Conservation (phyloP, 2,329 filamentous ascomycete genomes). For the Ustulina deusta region DNA sequence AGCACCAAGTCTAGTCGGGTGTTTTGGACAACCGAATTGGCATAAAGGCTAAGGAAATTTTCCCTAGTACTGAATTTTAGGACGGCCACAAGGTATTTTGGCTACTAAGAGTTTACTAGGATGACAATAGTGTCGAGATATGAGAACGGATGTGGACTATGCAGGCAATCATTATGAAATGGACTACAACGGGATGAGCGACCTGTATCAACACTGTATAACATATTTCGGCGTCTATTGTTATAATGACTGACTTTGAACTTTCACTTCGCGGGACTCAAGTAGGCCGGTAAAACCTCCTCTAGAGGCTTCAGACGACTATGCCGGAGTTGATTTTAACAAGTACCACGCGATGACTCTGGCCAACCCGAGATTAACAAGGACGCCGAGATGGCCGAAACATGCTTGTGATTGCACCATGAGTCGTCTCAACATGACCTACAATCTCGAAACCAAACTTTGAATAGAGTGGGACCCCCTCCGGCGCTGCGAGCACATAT, state of each 20-base stretch:
- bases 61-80: background rate
- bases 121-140: slow-evolving; percentile 12
- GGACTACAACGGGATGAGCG: background rate
- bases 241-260: background rate
- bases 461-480: slow-evolving; percentile 38
- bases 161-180: slow-evolving; percentile 3
- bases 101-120: slow-evolving; percentile 4
- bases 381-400: slow-evolving; percentile 36
- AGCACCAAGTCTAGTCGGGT: slow-evolving; percentile 19
- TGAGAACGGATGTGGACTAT: slow-evolving; percentile 6
- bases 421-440: slow-evolving; percentile 38
- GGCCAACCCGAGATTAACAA: slow-evolving; percentile 25
- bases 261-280: background rate
- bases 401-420: slow-evolving; percentile 41
- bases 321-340: slow-evolving; percentile 28
- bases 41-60: slow-evolving; percentile 12
- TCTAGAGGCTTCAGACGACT: slow-evolving; percentile 26
- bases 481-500: slow-evolving; percentile 41
- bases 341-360: slow-evolving; percentile 22
- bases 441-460: slow-evolving; percentile 42
- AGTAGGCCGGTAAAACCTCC: background rate
- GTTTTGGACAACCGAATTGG: slow-evolving; percentile 17
- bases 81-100: slow-evolving; percentile 6
- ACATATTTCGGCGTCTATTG: too few species aligned
- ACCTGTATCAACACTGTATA: background rate